Percentiles rank a stretch among this genome's conserved stretches.
Conservation (phyloP, 805 yeast genomes). For the Saccharomyces kudriavzevii region DNA sequence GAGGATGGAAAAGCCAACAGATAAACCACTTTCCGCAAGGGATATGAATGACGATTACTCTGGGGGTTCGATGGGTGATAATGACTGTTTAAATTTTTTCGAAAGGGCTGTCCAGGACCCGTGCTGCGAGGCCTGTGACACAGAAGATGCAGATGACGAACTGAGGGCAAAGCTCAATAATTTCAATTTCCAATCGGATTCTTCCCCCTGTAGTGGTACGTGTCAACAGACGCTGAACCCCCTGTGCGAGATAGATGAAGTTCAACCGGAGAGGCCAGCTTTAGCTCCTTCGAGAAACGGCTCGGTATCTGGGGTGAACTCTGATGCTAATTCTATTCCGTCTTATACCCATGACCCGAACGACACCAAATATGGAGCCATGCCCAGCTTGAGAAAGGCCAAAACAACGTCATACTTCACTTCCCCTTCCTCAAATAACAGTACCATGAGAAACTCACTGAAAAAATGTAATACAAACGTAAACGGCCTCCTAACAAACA, state of each 20-base stretch:
- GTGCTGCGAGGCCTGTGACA: constrained; percentile 23
- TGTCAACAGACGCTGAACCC: neutral
- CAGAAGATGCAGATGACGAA: constrained; percentile 7
- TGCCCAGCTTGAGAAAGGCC: neutral
- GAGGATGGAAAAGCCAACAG: neutral
- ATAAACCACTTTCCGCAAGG: neutral
- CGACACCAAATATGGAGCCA: neutral
- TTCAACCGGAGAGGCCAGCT: neutral
- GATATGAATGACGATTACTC: neutral
- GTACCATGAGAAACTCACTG: neutral
- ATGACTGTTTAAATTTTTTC: constrained; percentile 8
- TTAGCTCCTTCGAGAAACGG: neutral
- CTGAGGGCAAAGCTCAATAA: neutral
- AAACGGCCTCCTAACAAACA: neutral
- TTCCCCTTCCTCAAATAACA: neutral
- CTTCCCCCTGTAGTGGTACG: neutral
- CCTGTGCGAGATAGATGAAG: neutral
- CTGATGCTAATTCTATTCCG: neutral
- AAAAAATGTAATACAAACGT: neutral
- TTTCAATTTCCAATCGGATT: neutral
- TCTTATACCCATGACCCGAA: neutral
- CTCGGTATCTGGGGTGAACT: neutral
- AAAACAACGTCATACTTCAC: neutral
- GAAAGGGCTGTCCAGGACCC: constrained; percentile 26
- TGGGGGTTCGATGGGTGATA: neutral